Percentiles rank a stretch among this genome's conserved stretches.
These are phyloP conservation scores for Thelonectria olida DNA, from an alignment of 2,329 filamentous ascomycete species.

Conservation along the genomic window DNA sequence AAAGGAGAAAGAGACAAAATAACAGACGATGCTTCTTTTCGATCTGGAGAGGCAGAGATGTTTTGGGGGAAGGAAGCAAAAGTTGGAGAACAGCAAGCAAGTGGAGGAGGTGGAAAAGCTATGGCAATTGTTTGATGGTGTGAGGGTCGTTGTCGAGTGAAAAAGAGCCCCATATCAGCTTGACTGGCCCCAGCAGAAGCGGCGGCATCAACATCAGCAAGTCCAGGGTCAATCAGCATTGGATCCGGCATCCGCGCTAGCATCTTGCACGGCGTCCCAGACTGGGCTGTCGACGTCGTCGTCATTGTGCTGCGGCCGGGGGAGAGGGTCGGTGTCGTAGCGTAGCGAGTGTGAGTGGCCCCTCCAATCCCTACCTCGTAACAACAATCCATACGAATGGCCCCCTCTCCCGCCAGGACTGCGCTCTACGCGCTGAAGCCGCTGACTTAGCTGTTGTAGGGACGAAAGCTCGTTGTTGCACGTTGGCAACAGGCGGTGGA, in stretches of 20 bases:
- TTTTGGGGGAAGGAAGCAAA: background rate
- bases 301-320: slow-evolving; percentile 29
- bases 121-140: slow-evolving; percentile 11
- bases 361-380: slow-evolving; percentile 1
- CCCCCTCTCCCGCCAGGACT: background rate
- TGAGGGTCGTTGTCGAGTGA: slow-evolving; percentile 16
- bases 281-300: slow-evolving; percentile 12
- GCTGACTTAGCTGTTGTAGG: background rate
- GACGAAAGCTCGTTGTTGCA: background rate
- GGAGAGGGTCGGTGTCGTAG: slow-evolving; percentile 18
- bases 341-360: slow-evolving; percentile 12
- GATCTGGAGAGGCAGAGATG: background rate
- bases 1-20: slow-evolving; percentile 19
- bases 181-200: background rate
- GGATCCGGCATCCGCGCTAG: slow-evolving; percentile 13
- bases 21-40: background rate
- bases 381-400: no score
- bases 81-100: slow-evolving; percentile 20
- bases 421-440: slow-evolving; percentile 15
- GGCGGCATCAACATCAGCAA: background rate
- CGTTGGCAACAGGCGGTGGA: background rate
- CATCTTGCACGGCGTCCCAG: no score
- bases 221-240: background rate
- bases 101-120: slow-evolving; percentile 10
- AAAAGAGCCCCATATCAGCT: background rate